Percentiles rank a stretch among this genome's conserved stretches.
Conservation (phyloP, 2,329 filamentous ascomycete genomes). For the Tothia fuscella region DNA sequence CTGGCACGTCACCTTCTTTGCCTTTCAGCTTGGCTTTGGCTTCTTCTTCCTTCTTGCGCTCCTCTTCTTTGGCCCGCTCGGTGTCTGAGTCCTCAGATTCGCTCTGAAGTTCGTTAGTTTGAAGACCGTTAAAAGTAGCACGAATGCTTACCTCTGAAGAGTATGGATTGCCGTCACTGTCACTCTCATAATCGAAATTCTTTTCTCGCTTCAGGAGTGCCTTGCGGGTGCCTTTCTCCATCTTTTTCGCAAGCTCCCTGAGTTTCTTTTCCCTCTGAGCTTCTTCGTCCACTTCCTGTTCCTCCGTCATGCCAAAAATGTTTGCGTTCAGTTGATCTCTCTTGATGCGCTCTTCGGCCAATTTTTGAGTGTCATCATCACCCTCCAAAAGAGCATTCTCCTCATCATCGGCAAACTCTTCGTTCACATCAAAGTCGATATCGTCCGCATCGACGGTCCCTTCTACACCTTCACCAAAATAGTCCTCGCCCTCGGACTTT, state of each 20-base stretch:
- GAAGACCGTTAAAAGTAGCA: constrained; percentile 15
- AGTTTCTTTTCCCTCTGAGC: constrained; percentile 56
- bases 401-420: constrained; percentile 74
- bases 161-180: constrained; percentile 42
- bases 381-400: constrained; percentile 41
- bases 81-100: constrained; percentile 55
- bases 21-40: constrained; percentile 27
- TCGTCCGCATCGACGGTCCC: constrained; percentile 48
- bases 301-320: constrained; percentile 55
- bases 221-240: constrained; percentile 69
- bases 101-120: constrained; percentile 27
- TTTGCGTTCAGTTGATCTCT: constrained; percentile 78
- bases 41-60: constrained; percentile 37
- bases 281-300: constrained; percentile 47
- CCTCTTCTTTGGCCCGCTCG: constrained; percentile 45
- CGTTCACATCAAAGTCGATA: constrained; percentile 54
- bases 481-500: constrained; percentile 21
- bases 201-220: constrained; percentile 74
- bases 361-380: constrained; percentile 45
- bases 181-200: constrained; percentile 74
- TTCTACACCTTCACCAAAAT: constrained; percentile 29
- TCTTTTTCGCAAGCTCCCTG: constrained; percentile 54
- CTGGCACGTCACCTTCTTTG: constrained; percentile 29
- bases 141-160: constrained; percentile 12
- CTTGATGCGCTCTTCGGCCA: constrained; percentile 54